phyloP scores from a whole-genome alignment of 768 basidiomycete genomes.

The Tylopilus intermedius region DNA sequence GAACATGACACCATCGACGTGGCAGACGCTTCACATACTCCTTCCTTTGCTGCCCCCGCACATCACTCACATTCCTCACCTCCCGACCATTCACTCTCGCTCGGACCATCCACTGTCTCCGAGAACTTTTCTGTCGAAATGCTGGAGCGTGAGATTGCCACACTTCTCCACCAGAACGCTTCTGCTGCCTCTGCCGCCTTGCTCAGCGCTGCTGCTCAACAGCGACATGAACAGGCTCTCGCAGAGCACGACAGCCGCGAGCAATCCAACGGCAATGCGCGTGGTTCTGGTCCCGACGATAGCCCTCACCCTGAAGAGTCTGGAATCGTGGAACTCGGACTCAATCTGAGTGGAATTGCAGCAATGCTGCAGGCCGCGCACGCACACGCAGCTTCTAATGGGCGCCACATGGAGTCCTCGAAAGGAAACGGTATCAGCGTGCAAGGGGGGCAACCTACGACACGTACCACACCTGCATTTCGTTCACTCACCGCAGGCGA shows the following conservation, averaged over 20 bases:
- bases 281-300: slow-evolving; percentile 8
- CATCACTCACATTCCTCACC: slow-evolving; percentile 16
- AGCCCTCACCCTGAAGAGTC: slow-evolving; percentile 15
- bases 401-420: slow-evolving; percentile 42
- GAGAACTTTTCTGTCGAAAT: slow-evolving; percentile 63
- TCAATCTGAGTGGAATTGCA: slow-evolving; percentile 63
- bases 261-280: slow-evolving; percentile 17
- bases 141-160: slow-evolving; percentile 74
- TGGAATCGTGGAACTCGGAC: slow-evolving; percentile 38
- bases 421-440: slow-evolving; percentile 44
- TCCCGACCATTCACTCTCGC: slow-evolving; percentile 33
- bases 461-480: slow-evolving; percentile 71
- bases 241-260: slow-evolving; percentile 35
- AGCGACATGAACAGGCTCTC: slow-evolving; percentile 47
- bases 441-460: slow-evolving; percentile 46
- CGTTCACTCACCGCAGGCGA: slow-evolving; percentile 65
- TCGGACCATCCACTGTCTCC: slow-evolving; percentile 35
- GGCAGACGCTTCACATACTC: slow-evolving; percentile 30
- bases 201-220: slow-evolving; percentile 63
- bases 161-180: slow-evolving; percentile 69
- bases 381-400: slow-evolving; percentile 49
- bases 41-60: slow-evolving; percentile 20
- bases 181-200: slow-evolving; percentile 63
- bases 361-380: slow-evolving; percentile 78
- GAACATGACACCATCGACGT: slow-evolving; percentile 26